Evolutionary conservation across 1,139 yeast genomes (phyloP), one percentile per base, ranked within the genome.

Genomic region (Zygotorulaspora mrakii): DNA sequence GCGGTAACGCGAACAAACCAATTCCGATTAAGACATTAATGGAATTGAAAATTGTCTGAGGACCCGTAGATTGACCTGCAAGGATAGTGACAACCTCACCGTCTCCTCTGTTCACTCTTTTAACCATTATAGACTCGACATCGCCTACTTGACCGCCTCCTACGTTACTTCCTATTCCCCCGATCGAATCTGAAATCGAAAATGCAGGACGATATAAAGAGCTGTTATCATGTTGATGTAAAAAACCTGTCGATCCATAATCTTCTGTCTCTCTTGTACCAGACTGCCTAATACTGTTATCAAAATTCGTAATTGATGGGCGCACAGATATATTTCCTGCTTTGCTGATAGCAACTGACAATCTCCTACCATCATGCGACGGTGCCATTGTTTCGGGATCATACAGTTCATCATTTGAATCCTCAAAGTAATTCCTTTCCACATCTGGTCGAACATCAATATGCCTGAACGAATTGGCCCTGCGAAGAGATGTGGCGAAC

Each of bases 31-130:
- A 67, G 0, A 88, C 84, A 59, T 89, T 89, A 41, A 88, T 80
- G 2, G 94, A 79, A 59, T 89, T 89, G 68, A 89, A 87, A 14
- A 85, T 68, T 0, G 97, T 89, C 61, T 89, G 97, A 1, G 89
- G 82, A 0, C 79, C 82, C 0, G 96, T 88, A 3, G 95, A 84
- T 60, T 82, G 94, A 31, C 94, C 89, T 5, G 84, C 83, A 31
- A 84, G 71, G 40, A 84, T 77, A 1, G 91, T 82, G 26, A 82
- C 74, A n/a, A 79, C 67, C 40, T 78, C 77, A 3, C 95, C 95
- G 47, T 82, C 82, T 44, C 73, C 69, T 42, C 79, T 83, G 57
- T 84, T 94, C 12, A 84, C 75, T 52, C 76, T 77, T 52, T 77
- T 79, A 46, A 82, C 64, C 42, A 76, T 72, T 39, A 82, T 61